Percentiles rank a stretch among this genome's conserved stretches.
phyloP scores from a whole-genome alignment of 495 filamentous ascomycete species.

The Aspergillus nidulans region DNA sequence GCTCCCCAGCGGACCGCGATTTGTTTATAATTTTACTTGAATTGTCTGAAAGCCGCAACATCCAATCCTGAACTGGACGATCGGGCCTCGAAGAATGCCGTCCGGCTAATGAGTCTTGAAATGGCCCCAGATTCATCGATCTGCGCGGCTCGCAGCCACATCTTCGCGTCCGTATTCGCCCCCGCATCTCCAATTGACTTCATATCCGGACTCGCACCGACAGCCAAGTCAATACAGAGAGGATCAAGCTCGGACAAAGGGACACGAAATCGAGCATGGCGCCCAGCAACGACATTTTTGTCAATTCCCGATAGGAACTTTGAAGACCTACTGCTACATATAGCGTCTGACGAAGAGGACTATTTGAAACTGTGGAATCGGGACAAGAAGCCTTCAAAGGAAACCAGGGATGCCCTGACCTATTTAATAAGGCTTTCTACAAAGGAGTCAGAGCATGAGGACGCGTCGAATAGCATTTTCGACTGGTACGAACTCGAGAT shows the following conservation, averaged over 20 bases:
- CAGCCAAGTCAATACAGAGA: neutral
- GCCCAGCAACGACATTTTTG: constrained; percentile 59
- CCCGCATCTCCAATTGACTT: constrained; percentile 35
- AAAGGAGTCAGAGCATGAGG: neutral
- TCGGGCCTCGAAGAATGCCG: constrained; percentile 6
- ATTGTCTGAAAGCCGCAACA: neutral
- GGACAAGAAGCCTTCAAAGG: constrained; percentile 28
- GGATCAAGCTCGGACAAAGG: constrained; percentile 45
- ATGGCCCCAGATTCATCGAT: constrained; percentile 22
- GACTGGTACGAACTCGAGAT: constrained; percentile 53
- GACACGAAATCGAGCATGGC: constrained; percentile 66
- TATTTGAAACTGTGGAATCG: constrained; percentile 29
- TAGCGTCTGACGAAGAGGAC: constrained; percentile 26
- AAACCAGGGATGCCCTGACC: constrained; percentile 32
- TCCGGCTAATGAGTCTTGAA: neutral
- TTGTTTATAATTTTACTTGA: constrained; percentile 1
- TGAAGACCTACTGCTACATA: constrained; percentile 18
- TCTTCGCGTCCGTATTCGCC: constrained; percentile 52
- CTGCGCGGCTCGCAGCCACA: constrained; percentile 36
- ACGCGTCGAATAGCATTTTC: constrained; percentile 27
- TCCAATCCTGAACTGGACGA: neutral
- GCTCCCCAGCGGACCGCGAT: neutral
- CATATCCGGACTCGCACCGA: constrained; percentile 13
- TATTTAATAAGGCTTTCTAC: constrained; percentile 34
- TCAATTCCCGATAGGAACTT: constrained; percentile 45